A percentile compares a stretch with the other conserved stretches of the same genome.
Evolutionary conservation across 2,329 filamentous ascomycete species (phyloP).

Genomic region (Lasiodiplodia sp.): DNA sequence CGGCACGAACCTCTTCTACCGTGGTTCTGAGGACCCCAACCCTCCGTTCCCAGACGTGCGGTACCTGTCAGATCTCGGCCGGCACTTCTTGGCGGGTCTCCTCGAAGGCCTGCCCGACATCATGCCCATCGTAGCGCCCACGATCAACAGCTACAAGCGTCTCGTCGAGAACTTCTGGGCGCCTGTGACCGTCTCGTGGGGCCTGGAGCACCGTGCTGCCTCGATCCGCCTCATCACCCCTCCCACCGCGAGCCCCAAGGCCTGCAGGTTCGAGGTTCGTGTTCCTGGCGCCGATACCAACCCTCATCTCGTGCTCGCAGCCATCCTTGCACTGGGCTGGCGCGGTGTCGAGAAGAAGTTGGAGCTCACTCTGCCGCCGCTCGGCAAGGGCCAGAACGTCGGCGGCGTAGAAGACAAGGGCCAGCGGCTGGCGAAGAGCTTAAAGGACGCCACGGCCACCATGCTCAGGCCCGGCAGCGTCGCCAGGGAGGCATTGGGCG

Average conservation of each 20-base stretch:
- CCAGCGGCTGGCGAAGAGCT: conserved; percentile 78
- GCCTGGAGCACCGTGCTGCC: conserved; percentile 90
- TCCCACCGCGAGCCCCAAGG: conserved; percentile 81
- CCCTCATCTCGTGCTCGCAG: conserved; percentile 83
- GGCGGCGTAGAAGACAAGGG: conserved; percentile 76
- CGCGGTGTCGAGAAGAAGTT: conserved; percentile 92
- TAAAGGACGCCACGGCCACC: conserved; percentile 81
- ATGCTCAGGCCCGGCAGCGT: conserved; percentile 83
- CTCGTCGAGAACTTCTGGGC: conserved; percentile 99
- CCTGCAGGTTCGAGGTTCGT: conserved; percentile 90
- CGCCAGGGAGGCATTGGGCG: conserved; percentile 91
- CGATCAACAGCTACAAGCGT: conserved; percentile 97
- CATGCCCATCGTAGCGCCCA: conserved; percentile 94
- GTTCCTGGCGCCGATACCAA: conserved; percentile 96
- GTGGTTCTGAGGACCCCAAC: conserved; percentile 73
- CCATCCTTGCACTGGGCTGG: conserved; percentile 88
- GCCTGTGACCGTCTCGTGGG: conserved; percentile 96
- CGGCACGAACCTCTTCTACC: conserved; percentile 85
- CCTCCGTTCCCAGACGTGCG: conserved; percentile 75
- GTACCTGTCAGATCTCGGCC: conserved; percentile 83
- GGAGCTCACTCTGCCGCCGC: conserved; percentile 78
- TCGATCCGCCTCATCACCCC: conserved; percentile 90
- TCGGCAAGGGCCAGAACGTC: conserved; percentile 84
- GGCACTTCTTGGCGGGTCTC: conserved; percentile 91
- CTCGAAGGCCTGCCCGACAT: conserved; percentile 89